phyloP scores from a whole-genome alignment of 2,329 filamentous ascomycete genomes.

The Fusarium metavorans region DNA sequence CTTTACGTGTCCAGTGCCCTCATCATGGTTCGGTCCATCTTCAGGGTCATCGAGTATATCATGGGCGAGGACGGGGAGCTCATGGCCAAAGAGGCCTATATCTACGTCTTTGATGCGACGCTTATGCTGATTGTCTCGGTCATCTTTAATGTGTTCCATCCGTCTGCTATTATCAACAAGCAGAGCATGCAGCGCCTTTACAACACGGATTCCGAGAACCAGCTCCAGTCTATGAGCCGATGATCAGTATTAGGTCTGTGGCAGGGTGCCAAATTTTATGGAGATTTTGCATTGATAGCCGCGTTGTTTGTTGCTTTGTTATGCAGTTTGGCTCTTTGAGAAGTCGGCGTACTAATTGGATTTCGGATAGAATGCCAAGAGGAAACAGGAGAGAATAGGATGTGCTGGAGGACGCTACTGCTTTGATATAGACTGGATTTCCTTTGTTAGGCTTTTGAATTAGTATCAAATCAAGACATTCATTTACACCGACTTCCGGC shows the following conservation, averaged over 20 bases:
- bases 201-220: slow-evolving; percentile 1
- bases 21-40: slow-evolving; percentile 54
- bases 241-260: neutral
- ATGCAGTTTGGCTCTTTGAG: neutral
- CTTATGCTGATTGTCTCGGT: slow-evolving; percentile 41
- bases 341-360: neutral
- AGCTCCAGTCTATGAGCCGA: neutral
- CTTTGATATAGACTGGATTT: neutral
- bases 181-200: neutral
- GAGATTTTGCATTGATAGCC: neutral
- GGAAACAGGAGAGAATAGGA: neutral
- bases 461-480: neutral
- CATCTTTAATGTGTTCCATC: neutral
- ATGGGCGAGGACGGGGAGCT: slow-evolving; percentile 46
- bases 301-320: neutral
- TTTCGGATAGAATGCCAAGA: neutral
- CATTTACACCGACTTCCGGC: neutral
- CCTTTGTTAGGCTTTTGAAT: neutral
- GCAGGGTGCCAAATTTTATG: neutral
- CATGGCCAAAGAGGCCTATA: slow-evolving; percentile 44
- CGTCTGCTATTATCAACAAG: slow-evolving; percentile 11
- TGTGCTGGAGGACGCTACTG: neutral
- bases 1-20: slow-evolving; percentile 40
- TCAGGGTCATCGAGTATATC: slow-evolving; percentile 55
- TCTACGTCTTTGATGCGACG: slow-evolving; percentile 51